Evolutionary conservation across 2,329 filamentous ascomycete species (phyloP), one percentile per base, ranked within the genome.

Genomic region (Xylogone sp.): DNA sequence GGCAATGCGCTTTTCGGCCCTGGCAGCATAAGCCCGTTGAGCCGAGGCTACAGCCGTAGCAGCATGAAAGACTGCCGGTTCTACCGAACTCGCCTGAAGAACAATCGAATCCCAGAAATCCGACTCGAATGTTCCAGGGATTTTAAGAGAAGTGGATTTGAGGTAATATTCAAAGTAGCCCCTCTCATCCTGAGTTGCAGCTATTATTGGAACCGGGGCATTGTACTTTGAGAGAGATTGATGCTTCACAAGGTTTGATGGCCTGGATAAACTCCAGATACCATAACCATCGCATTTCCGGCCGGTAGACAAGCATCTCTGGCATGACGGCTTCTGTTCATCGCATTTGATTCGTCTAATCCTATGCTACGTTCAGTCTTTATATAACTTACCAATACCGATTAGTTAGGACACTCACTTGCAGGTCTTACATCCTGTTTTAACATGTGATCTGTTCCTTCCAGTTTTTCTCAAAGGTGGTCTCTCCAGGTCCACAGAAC

Each of bases 101-200:
- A 31, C 8, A 8, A 31, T 31, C 27, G 13, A 7, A 31, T 31
- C 27, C 27, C 27, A 31, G 27, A 31, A 31, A 13, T 31, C 27
- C 8, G 27, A 31, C 13, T 31, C 27, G 13, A 31, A 31, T 31
- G 13, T 13, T 8, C 27, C 13, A 3, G 77, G 77, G 71, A 81
- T 78, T 48, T 75, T 75, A 29, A 71, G 61, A 0, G 79, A 78
- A 0, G 75, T 79, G 0, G 72, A 76, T 0, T 77, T 81, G 27
- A 7, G 13, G 27, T 31, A 31, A 13, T 31, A 31, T 31, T 13
- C 8, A 13, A 31, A 31, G 13, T 13, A 31, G 7, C 13, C 27
- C 27, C 13, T 31, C 13, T 31, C 27, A 7, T 31, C 27, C 7
- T 7, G 8, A 31, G 7, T 31, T 31, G 27, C 27, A 7, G 13